Evolutionary conservation across 345 rosid species (phyloP), one percentile per base, ranked within the genome.

Genomic region (Gossypium ekmanianum): DNA sequence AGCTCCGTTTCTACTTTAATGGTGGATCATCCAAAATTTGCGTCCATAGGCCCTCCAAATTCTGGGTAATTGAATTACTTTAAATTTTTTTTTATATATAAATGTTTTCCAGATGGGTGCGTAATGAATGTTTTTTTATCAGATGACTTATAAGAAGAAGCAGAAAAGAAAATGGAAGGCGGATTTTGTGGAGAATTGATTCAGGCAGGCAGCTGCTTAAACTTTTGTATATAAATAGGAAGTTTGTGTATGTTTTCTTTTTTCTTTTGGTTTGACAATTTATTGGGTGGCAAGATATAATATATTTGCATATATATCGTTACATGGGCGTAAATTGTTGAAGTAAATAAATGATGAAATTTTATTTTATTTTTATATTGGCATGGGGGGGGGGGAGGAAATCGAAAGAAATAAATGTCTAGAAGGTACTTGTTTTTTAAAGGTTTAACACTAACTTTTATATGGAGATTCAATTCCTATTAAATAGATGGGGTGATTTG

Each of bases 181-280:
- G 68, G 71, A 77, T 47, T 44, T 50, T 69, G 72, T 48, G 68
- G 75, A 73, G 73, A 43, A 69, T 26, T 61, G 76, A 63, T 76
- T 62, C 71, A 56, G 51, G 27, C 61, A 2, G 24, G 61, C 61
- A 61, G 84, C 75, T 75, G 84, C 83, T 71, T 73, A 75, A 56
- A 57, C 61, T 61, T 68, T 73, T 85, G 89, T 86, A 86, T 55
- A 84, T 84, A 84, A 72, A 77, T 86, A 86, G 88, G 74, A 77
- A 72, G 55, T 72, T 72, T 76, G 47, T 12, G 59, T 54, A 61
- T 73, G 51, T 34, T 5, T 5, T 34, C 7, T 34, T 54, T 17
- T 54, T 68, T 16, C 29, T 26, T 17, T 67, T 4, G 18, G 39
- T 61, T 50, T 69, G 55, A 62, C 65, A 50, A 61, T 72, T 75